Conservation (phyloP, 2,329 filamentous ascomycete species). For the Ampelomyces quisqualis region DNA sequence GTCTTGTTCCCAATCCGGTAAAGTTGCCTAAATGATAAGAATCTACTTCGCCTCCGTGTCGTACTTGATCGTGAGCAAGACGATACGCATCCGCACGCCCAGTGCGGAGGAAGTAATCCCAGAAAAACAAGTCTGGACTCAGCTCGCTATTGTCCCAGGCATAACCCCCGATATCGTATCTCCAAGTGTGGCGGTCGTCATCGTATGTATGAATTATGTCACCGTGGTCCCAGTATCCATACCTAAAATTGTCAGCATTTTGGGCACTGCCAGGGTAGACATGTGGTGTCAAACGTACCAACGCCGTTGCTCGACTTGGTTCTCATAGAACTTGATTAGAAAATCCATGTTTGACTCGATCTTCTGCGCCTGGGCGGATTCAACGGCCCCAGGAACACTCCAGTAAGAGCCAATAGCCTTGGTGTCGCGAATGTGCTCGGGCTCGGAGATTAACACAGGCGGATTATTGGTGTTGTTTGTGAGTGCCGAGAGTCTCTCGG, state of each 20-base stretch:
- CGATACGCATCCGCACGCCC: slow-evolving; percentile 59
- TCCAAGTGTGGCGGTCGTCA: slow-evolving; percentile 59
- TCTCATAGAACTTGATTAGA: slow-evolving; percentile 57
- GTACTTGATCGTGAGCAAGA: slow-evolving; percentile 59
- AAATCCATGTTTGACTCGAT: slow-evolving; percentile 59
- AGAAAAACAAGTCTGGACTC: slow-evolving; percentile 63
- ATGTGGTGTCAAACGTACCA: too few species aligned
- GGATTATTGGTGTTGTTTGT: slow-evolving; percentile 54
- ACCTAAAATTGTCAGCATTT: too few species aligned
- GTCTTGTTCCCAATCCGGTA: slow-evolving; percentile 62
- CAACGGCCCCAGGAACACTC: slow-evolving; percentile 46
- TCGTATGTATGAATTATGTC: slow-evolving; percentile 67
- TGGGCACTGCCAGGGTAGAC: too few species aligned
- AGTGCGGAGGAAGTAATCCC: slow-evolving; percentile 63
- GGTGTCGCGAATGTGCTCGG: slow-evolving; percentile 54
- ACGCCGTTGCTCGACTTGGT: slow-evolving; percentile 57
- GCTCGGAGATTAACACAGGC: slow-evolving; percentile 53
- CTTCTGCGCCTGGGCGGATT: slow-evolving; percentile 24
- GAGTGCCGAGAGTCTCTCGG: slow-evolving; percentile 49
- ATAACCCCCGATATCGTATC: slow-evolving; percentile 64
- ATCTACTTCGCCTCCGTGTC: slow-evolving; percentile 63
- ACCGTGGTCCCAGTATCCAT: slow-evolving; percentile 64
- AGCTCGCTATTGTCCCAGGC: slow-evolving; percentile 67
- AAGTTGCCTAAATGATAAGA: slow-evolving; percentile 61
- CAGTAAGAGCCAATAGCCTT: slow-evolving; percentile 59